These are phyloP conservation scores for Senna siamea DNA, from an alignment of 306 rosid genomes.

Conservation along the genomic window DNA sequence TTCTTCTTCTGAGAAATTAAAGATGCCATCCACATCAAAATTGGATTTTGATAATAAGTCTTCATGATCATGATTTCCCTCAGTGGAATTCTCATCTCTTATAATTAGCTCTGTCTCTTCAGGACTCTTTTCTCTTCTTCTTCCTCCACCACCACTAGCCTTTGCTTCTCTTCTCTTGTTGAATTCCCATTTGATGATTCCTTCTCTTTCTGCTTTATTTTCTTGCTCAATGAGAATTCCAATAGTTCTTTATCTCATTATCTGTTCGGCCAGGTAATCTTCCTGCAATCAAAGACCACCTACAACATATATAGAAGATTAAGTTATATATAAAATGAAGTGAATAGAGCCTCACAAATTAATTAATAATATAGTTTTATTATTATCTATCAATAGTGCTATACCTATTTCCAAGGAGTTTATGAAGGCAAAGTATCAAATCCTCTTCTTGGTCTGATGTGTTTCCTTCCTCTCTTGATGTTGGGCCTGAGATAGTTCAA, in stretches of 20 bases:
- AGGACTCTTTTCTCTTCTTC: too few relatives aligned
- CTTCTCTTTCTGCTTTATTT: constrained; percentile 47
- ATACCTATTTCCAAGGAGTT: constrained; percentile 70
- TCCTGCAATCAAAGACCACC: constrained; percentile 82
- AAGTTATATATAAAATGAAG: too few relatives aligned
- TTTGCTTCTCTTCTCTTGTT: constrained; percentile 11
- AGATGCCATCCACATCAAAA: constrained; percentile 56
- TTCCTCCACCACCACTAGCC: background rate
- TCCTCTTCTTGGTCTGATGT: constrained; percentile 76
- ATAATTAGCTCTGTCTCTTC: constrained; percentile 10
- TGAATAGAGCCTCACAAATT: too few relatives aligned
- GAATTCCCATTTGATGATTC: constrained; percentile 18
- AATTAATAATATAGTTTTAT: too few relatives aligned
- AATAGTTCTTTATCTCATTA: constrained; percentile 74
- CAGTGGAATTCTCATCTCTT: constrained; percentile 41
- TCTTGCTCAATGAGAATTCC: constrained; percentile 80
- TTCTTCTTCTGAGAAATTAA: constrained; percentile 51
- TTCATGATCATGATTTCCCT: constrained; percentile 38
- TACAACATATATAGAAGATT: constrained; percentile 8
- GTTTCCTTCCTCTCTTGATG: constrained; percentile 72
- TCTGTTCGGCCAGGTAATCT: constrained; percentile 73
- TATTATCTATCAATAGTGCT: too few relatives aligned
- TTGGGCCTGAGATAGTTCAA: constrained; percentile 70
- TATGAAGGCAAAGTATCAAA: constrained; percentile 68
- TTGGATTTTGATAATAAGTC: constrained; percentile 19